Evolutionary conservation across 2,329 filamentous ascomycete species (phyloP).

Genomic region (Stachybotrys chartarum): DNA sequence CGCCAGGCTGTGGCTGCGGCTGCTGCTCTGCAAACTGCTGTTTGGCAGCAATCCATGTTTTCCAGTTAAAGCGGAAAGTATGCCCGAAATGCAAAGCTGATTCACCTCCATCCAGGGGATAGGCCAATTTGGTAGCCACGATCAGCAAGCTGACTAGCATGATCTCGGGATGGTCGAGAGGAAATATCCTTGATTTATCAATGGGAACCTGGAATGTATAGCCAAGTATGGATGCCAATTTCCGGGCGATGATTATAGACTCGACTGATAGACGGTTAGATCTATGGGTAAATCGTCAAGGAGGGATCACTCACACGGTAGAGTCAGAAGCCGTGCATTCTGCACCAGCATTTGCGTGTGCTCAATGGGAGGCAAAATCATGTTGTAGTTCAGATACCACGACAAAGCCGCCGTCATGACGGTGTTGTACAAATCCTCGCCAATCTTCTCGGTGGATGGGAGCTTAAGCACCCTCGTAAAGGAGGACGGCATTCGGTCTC

Average conservation of each 20-base stretch:
- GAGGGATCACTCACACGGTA: constrained; percentile 54
- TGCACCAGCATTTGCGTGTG: constrained; percentile 59
- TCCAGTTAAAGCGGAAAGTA: constrained; percentile 56
- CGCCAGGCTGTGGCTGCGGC: constrained; percentile 3
- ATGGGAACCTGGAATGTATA: constrained; percentile 49
- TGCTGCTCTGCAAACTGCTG: constrained; percentile 11
- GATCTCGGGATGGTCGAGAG: constrained; percentile 64
- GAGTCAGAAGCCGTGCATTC: constrained; percentile 61
- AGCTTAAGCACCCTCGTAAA: constrained; percentile 56
- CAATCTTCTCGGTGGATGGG: constrained; percentile 30
- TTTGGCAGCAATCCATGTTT: constrained; percentile 54
- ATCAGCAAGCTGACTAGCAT: constrained; percentile 65
- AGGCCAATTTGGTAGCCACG: constrained; percentile 70
- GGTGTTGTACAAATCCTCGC: constrained; percentile 55
- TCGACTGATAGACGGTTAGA: constrained; percentile 47
- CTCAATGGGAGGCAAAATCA: constrained; percentile 69
- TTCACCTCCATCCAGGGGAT: constrained; percentile 60
- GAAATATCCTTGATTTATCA: constrained; percentile 32
- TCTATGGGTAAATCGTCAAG: not conserved
- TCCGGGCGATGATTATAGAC: constrained; percentile 18
- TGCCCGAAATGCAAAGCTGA: constrained; percentile 9
- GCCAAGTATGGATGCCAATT: constrained; percentile 42
- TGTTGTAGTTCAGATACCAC: constrained; percentile 60
- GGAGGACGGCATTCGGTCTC: constrained; percentile 52
- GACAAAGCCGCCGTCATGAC: constrained; percentile 56